Evolutionary conservation across 1,284 basidiomycete genomes (phyloP).

Genomic region (Microbotryomycetes sp.): DNA sequence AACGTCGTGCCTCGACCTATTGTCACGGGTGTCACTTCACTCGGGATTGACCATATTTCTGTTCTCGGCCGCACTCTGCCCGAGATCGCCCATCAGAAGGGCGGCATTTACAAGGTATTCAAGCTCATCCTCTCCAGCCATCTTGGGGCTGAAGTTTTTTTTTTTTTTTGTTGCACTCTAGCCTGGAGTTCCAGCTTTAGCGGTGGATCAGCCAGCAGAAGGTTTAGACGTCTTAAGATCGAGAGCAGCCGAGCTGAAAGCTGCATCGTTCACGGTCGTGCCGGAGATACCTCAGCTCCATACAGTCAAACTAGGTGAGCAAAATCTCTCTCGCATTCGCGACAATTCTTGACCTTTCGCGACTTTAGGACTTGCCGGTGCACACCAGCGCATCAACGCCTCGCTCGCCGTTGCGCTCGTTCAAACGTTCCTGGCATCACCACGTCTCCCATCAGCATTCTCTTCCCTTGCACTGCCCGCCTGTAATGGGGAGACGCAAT

Average conservation of each 20-base stretch:
- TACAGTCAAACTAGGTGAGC: slow-evolving; percentile 57
- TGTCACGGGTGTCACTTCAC: slow-evolving; percentile 79
- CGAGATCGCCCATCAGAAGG: slow-evolving; percentile 93
- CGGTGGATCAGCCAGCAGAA: slow-evolving; percentile 65
- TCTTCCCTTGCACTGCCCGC: slow-evolving; percentile 31
- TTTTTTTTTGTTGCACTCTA: slow-evolving; percentile 42
- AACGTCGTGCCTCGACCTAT: slow-evolving; percentile 88
- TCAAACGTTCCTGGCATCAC: slow-evolving; percentile 56
- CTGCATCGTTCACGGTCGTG: slow-evolving; percentile 59
- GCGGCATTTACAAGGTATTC: slow-evolving; percentile 90
- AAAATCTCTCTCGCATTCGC: neutral
- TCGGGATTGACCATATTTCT: slow-evolving; percentile 89
- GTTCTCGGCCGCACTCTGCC: slow-evolving; percentile 82
- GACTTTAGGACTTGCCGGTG: slow-evolving; percentile 66
- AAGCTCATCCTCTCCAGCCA: no score
- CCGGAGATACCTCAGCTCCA: slow-evolving; percentile 48
- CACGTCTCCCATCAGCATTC: slow-evolving; percentile 35
- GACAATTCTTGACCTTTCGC: no score
- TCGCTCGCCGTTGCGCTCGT: slow-evolving; percentile 73
- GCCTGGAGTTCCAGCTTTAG: slow-evolving; percentile 76
- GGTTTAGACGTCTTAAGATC: slow-evolving; percentile 60
- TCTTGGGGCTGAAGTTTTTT: neutral
- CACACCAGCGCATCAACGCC: slow-evolving; percentile 85
- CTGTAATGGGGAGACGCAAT: neutral
- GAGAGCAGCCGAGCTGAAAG: slow-evolving; percentile 61